phyloP scores from a whole-genome alignment of 306 rosid species.

The Purshia tridentata region DNA sequence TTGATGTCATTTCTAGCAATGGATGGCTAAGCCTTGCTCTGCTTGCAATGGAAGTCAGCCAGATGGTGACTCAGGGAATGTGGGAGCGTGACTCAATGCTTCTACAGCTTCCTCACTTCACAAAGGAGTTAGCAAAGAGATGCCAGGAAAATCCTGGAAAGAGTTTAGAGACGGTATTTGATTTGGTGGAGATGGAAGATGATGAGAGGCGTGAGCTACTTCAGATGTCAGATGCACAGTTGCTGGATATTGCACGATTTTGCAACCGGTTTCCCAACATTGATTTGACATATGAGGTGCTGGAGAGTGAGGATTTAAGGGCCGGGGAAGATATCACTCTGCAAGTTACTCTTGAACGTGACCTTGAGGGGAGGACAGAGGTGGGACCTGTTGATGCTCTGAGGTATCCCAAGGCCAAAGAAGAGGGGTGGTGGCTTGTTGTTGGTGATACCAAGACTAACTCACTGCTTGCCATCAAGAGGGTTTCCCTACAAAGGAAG shows the following conservation, averaged over 20 bases:
- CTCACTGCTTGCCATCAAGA: slow-evolving; percentile 74
- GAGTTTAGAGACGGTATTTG: slow-evolving; percentile 75
- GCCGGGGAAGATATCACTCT: slow-evolving; percentile 66
- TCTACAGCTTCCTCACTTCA: slow-evolving; percentile 87
- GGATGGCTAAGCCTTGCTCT: slow-evolving; percentile 89
- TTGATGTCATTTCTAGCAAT: slow-evolving; percentile 86
- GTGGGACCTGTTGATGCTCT: slow-evolving; percentile 68
- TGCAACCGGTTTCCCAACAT: slow-evolving; percentile 84
- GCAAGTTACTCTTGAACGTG: slow-evolving; percentile 73
- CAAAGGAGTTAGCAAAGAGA: slow-evolving; percentile 80
- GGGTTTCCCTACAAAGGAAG: slow-evolving; percentile 70
- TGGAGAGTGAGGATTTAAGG: slow-evolving; percentile 50
- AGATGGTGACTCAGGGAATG: slow-evolving; percentile 93
- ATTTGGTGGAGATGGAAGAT: slow-evolving; percentile 89
- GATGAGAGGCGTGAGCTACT: slow-evolving; percentile 73
- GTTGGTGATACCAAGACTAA: slow-evolving; percentile 76
- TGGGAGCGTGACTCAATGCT: slow-evolving; percentile 96
- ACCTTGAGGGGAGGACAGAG: slow-evolving; percentile 70
- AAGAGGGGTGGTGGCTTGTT: slow-evolving; percentile 98
- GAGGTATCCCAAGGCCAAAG: slow-evolving; percentile 81
- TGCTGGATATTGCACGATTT: slow-evolving; percentile 74
- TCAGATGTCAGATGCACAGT: slow-evolving; percentile 70
- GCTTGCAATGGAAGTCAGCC: slow-evolving; percentile 93
- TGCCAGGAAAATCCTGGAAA: slow-evolving; percentile 70
- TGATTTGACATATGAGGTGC: slow-evolving; percentile 67